These are phyloP conservation scores for Kodamaea fungicola DNA, from an alignment of 1,139 yeast species.

Conservation along the genomic window DNA sequence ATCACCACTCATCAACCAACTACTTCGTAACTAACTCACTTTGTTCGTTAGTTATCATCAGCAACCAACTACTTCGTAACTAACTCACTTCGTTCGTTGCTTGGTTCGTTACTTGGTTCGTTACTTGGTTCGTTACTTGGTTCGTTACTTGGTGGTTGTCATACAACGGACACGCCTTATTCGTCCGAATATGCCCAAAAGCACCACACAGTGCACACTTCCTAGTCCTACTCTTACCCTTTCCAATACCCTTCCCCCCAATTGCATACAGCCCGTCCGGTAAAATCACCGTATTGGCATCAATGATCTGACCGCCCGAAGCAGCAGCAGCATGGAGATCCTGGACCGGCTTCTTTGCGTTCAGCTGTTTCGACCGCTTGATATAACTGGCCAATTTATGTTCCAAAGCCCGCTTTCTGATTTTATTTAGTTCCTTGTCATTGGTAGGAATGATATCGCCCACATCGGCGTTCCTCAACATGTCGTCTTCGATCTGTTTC, in stretches of 20 bases:
- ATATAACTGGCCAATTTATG: slow-evolving; percentile 83
- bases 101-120: not conserved
- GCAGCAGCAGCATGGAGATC: slow-evolving; percentile 50
- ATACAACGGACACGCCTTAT: slow-evolving; percentile 88
- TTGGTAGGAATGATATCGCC: slow-evolving; percentile 77
- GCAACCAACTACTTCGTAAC: not conserved
- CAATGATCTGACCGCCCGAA: slow-evolving; percentile 40
- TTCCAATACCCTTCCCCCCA: slow-evolving; percentile 65
- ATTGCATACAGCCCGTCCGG: slow-evolving; percentile 48
- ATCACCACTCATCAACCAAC: too few relatives aligned
- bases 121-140: not conserved
- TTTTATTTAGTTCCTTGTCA: slow-evolving; percentile 79
- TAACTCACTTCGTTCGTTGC: not conserved
- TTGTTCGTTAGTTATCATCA: too few relatives aligned
- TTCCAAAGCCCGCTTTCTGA: slow-evolving; percentile 74
- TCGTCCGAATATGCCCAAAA: slow-evolving; percentile 89
- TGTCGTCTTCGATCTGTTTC: slow-evolving; percentile 71
- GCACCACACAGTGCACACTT: slow-evolving; percentile 95
- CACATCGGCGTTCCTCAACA: slow-evolving; percentile 50
- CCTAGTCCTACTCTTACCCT: slow-evolving; percentile 76
- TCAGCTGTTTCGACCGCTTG: slow-evolving; percentile 53
- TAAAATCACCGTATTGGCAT: slow-evolving; percentile 42
- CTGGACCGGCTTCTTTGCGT: slow-evolving; percentile 35
- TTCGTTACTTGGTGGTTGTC: not conserved
- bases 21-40: too few relatives aligned